A percentile compares a stretch with the other conserved stretches of the same genome.
Conservation (phyloP, 345 rosid species). For the Bruguiera parviflora region DNA sequence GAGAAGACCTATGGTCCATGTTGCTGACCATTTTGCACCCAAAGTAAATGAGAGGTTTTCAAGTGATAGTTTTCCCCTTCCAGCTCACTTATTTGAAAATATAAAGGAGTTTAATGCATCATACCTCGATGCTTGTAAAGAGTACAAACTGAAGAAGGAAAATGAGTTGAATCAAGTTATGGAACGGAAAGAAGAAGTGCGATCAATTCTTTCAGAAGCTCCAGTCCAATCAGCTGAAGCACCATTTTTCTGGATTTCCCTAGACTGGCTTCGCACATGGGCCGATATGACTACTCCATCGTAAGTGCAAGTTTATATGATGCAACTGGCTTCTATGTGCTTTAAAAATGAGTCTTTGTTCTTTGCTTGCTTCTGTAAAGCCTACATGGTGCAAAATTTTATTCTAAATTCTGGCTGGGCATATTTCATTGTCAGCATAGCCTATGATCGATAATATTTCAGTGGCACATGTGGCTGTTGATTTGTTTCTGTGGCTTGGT, state of each 20-base stretch:
- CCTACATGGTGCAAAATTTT: constrained; percentile 3
- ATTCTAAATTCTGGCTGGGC: background rate
- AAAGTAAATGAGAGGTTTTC: constrained; percentile 36
- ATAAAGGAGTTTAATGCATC: constrained; percentile 54
- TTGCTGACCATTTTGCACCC: constrained; percentile 27
- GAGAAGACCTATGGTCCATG: constrained; percentile 24
- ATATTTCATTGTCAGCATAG: too few relatives aligned
- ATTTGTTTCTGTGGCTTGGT: too few relatives aligned
- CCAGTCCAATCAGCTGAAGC: constrained; percentile 64
- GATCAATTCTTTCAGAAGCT: constrained; percentile 77
- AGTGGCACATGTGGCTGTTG: too few relatives aligned
- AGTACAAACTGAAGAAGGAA: constrained; percentile 57
- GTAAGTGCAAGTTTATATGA: constrained; percentile 47
- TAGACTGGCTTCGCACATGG: constrained; percentile 96
- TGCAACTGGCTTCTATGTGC: constrained; percentile 2
- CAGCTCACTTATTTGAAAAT: constrained; percentile 58
- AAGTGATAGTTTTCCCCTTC: constrained; percentile 49
- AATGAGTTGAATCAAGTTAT: constrained; percentile 46
- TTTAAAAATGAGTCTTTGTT: background rate
- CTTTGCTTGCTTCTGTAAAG: background rate
- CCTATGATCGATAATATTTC: too few relatives aligned
- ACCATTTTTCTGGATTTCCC: constrained; percentile 73
- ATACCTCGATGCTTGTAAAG: constrained; percentile 54
- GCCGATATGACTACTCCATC: constrained; percentile 64
- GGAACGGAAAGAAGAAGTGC: constrained; percentile 76